A percentile compares a stretch with the other conserved stretches of the same genome.
Conservation (phyloP, 805 yeast species). For the Yarrowia yakushimensis region DNA sequence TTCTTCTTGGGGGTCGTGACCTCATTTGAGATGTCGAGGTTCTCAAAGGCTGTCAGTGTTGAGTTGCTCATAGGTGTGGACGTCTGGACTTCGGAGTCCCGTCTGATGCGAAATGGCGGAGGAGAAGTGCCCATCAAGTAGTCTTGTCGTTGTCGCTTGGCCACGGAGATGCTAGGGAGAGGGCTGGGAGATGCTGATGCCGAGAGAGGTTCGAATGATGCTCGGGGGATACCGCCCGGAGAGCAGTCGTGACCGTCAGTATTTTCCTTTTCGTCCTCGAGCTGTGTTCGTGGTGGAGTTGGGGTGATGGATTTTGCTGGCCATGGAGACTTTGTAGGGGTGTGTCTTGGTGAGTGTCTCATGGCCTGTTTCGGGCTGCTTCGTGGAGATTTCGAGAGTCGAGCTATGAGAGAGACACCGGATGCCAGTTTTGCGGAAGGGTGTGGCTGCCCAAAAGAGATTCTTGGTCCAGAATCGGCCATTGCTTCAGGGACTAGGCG, state of each 20-base stretch:
- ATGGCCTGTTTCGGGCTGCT: conserved; percentile 1
- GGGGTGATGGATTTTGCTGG: not conserved
- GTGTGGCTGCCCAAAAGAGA: not conserved
- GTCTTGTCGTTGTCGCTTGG: conserved; percentile 10
- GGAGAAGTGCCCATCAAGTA: conserved; percentile 16
- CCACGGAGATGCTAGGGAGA: conserved; percentile 3
- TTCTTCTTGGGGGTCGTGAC: not conserved
- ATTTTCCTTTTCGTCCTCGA: not conserved
- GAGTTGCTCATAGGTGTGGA: conserved; percentile 1
- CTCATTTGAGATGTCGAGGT: not conserved
- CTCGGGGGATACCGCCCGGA: not conserved
- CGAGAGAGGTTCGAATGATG: conserved; percentile 8
- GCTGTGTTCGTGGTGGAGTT: not conserved
- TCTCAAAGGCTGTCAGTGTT: not conserved
- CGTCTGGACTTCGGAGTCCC: conserved; percentile 1
- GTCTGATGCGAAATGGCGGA: conserved; percentile 13
- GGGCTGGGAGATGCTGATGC: conserved; percentile 17
- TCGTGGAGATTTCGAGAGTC: conserved; percentile 9
- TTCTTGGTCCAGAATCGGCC: not conserved
- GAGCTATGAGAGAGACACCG: not conserved
- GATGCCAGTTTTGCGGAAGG: not conserved
- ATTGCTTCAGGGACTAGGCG: not conserved
- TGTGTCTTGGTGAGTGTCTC: not conserved
- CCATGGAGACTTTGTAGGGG: not conserved
- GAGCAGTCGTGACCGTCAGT: not conserved